phyloP scores from a whole-genome alignment of 169 alveolate genomes.

The Plasmodium billcollinsi region DNA sequence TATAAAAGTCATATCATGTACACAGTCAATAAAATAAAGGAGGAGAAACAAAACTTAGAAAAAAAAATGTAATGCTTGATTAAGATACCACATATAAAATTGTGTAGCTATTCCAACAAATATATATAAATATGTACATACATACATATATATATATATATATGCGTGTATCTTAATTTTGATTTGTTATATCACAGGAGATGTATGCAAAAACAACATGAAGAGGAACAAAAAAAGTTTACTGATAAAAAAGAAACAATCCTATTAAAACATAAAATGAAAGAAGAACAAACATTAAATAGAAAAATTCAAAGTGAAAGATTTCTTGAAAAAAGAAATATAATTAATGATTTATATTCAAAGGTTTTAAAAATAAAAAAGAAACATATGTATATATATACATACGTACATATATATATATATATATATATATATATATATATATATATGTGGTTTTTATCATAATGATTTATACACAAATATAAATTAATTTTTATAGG shows the following conservation, averaged over 20 bases:
- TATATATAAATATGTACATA: background rate
- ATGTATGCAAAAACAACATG: conserved; percentile 18
- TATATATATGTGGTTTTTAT: background rate
- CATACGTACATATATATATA: background rate
- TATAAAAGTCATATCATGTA: conserved; percentile 2
- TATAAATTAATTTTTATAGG: conserved; percentile 13
- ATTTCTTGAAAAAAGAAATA: conserved; percentile 3
- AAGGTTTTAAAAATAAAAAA: conserved; percentile 21
- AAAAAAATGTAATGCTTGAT: conserved; percentile 34
- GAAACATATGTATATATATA: background rate
- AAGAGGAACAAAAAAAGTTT: conserved; percentile 2
- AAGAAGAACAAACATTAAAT: conserved; percentile 32
- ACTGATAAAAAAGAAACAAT: background rate
- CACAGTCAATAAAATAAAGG: conserved; percentile 6
- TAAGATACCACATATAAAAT: no score
- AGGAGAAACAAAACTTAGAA: conserved; percentile 36
- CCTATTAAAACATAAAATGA: conserved; percentile 15
- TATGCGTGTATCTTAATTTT: background rate
- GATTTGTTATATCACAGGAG: conserved; percentile 1
- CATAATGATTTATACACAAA: background rate
- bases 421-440: background rate
- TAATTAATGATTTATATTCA: conserved; percentile 31
- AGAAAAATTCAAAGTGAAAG: conserved; percentile 15
- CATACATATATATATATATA: background rate
- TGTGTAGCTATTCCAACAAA: no score